Conservation (phyloP, 2,329 filamentous ascomycete genomes). For the Penicillium paneum region DNA sequence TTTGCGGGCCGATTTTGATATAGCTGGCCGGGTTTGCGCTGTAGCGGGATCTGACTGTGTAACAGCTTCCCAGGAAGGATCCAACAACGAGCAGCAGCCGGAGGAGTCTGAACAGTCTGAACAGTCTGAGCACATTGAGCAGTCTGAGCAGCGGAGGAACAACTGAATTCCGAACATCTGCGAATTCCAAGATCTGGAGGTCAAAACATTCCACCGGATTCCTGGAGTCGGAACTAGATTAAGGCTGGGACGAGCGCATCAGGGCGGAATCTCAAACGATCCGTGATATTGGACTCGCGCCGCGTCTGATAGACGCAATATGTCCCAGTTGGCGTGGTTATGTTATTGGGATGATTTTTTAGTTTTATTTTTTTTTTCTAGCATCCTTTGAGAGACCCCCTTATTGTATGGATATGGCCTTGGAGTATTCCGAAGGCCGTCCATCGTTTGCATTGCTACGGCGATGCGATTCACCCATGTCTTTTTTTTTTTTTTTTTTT, state of each 20-base stretch:
- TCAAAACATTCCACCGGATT: background rate
- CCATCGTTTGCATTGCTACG: slow-evolving; percentile 16
- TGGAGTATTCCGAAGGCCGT: background rate
- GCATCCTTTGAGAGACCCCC: slow-evolving; percentile 3
- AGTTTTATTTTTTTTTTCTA: background rate
- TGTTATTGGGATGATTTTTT: slow-evolving; percentile 4
- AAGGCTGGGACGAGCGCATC: background rate
- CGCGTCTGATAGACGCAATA: slow-evolving; percentile 11
- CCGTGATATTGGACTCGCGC: slow-evolving; percentile 7
- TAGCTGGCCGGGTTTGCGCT: slow-evolving; percentile 5
- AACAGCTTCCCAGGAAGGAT: slow-evolving; percentile 14
- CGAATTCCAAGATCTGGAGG: background rate
- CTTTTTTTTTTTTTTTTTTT: background rate
- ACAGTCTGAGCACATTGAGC: background rate
- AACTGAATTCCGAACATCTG: slow-evolving; percentile 4
- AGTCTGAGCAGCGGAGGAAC: slow-evolving; percentile 11
- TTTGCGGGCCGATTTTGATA: slow-evolving; percentile 6
- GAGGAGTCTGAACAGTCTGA: slow-evolving; percentile 6
- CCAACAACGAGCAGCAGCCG: slow-evolving; percentile 6
- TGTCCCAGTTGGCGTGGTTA: slow-evolving; percentile 1
- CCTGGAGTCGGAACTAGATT: background rate
- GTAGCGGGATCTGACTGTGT: slow-evolving; percentile 13
- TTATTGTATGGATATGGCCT: slow-evolving; percentile 4
- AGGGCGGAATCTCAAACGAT: background rate
- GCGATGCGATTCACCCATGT: slow-evolving; percentile 3